These are phyloP conservation scores for Amanita muscaria DNA, from an alignment of 768 basidiomycete genomes.

Conservation along the genomic window DNA sequence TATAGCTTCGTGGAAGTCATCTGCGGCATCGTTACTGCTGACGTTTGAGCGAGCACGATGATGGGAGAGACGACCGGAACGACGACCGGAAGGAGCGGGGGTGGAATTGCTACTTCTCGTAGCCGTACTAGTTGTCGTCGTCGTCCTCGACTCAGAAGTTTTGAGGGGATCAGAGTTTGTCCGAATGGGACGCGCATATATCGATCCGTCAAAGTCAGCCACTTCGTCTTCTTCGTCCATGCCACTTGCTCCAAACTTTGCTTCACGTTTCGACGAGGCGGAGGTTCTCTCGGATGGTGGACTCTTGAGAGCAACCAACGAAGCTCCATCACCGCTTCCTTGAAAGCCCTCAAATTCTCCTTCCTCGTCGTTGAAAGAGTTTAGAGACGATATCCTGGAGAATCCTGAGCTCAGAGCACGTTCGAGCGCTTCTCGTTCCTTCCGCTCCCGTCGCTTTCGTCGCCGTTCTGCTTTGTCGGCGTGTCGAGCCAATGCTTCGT, in stretches of 20 bases:
- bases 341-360: constrained; percentile 8
- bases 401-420: too few relatives aligned
- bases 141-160: background rate
- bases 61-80: background rate
- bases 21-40: background rate
- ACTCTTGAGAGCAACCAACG: background rate
- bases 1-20: too few relatives aligned
- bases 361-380: background rate
- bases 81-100: background rate
- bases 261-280: background rate
- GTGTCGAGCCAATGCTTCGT: too few relatives aligned
- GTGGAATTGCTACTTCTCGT: background rate
- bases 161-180: background rate
- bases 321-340: constrained; percentile 2
- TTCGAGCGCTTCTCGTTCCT: background rate
- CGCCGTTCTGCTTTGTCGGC: constrained; percentile 1
- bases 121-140: background rate
- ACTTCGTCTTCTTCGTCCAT: background rate
- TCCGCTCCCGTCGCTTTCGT: background rate
- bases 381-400: background rate
- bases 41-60: background rate
- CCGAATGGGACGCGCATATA: background rate
- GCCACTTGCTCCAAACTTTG: background rate
- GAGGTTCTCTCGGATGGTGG: background rate
- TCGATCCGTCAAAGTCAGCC: constrained; percentile 1